Conservation (phyloP, 2,329 filamentous ascomycete species). For the Diaporthe eres region DNA sequence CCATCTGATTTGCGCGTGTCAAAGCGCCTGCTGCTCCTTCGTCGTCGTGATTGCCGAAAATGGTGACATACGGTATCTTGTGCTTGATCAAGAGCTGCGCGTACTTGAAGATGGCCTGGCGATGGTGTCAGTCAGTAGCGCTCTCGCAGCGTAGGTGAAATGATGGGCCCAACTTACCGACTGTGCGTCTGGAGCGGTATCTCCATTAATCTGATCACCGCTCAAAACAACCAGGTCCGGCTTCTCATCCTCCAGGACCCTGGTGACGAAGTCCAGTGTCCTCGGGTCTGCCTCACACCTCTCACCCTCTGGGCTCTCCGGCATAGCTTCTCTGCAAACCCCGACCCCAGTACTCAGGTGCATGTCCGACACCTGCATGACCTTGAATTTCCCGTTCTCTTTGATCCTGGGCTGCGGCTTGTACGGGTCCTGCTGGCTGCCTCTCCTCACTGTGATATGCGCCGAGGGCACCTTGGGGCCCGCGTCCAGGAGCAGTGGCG, state of each 20-base stretch:
- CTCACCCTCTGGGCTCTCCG: conserved; percentile 78
- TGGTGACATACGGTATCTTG: conserved; percentile 90
- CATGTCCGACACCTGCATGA: conserved; percentile 95
- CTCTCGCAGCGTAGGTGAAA: background rate
- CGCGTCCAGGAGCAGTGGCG: conserved; percentile 78
- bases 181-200: conserved; percentile 91
- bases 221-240: conserved; percentile 93
- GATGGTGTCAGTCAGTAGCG: conserved; percentile 27
- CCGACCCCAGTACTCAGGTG: conserved; percentile 94
- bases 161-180: conserved; percentile 66
- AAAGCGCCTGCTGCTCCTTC: conserved; percentile 72
- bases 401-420: conserved; percentile 83
- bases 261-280: conserved; percentile 89
- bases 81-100: conserved; percentile 86
- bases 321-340: conserved; percentile 87
- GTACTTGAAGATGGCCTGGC: conserved; percentile 90
- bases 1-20: conserved; percentile 84
- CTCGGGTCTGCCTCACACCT: conserved; percentile 92
- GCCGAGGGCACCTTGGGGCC: conserved; percentile 75
- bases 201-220: conserved; percentile 96
- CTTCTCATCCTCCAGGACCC: conserved; percentile 90
- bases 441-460: conserved; percentile 84
- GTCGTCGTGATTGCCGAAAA: conserved; percentile 98
- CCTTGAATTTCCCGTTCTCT: conserved; percentile 95
- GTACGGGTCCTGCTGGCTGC: conserved; percentile 72